These are phyloP conservation scores for Leptomonas pyrrhocoris DNA, from an alignment of 208 protist species.

Conservation along the genomic window DNA sequence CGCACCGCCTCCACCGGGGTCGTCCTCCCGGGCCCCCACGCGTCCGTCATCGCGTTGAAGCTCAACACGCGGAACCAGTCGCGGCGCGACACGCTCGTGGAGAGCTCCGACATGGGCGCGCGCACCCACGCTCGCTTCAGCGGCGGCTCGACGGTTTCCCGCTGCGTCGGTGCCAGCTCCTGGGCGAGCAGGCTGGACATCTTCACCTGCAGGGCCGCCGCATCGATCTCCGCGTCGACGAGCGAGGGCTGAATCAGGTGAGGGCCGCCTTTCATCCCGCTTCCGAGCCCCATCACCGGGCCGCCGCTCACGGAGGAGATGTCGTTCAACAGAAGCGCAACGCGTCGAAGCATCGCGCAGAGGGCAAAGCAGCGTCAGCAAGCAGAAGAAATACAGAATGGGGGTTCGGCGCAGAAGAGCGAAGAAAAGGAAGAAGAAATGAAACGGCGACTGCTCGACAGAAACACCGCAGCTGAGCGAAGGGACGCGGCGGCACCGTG, in stretches of 20 bases:
- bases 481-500: too few relatives aligned
- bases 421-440: too few relatives aligned
- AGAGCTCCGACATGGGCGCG: conserved; percentile 66
- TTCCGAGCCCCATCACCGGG: conserved; percentile 9
- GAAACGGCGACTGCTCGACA: too few relatives aligned
- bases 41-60: conserved; percentile 84
- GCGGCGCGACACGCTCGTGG: conserved; percentile 56
- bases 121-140: conserved; percentile 68
- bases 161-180: conserved; percentile 19
- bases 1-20: conserved; percentile 63
- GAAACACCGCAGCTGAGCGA: too few relatives aligned
- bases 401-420: too few relatives aligned
- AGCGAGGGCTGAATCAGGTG: conserved; percentile 51
- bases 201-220: conserved; percentile 42
- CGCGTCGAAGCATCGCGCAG: conserved; percentile 15
- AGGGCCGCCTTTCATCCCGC: neutral
- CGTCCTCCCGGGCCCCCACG: conserved; percentile 41
- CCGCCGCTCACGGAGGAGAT: conserved; percentile 14
- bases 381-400: neutral
- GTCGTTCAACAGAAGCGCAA: conserved; percentile 11
- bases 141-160: conserved; percentile 36
- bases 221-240: conserved; percentile 36
- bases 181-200: conserved; percentile 39
- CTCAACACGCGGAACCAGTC: conserved; percentile 90
- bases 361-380: neutral